Percentiles rank a stretch among this genome's conserved stretches.
Evolutionary conservation across 2,329 filamentous ascomycete species (phyloP).

Genomic region (Aspergillus calidoustus): DNA sequence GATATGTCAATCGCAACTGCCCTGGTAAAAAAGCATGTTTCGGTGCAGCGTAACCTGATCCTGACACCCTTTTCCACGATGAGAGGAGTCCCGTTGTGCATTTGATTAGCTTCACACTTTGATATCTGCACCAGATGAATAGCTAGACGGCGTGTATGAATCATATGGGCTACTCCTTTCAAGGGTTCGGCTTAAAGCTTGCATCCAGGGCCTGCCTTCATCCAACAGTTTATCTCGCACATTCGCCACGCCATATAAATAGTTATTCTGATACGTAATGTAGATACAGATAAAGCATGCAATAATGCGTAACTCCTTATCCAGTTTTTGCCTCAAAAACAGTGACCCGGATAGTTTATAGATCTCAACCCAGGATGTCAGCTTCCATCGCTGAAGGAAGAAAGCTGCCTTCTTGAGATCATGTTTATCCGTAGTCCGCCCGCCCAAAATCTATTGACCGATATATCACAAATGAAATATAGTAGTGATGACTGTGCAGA

Average conservation of each 20-base stretch:
- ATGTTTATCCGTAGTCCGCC: not conserved
- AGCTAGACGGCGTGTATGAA: not conserved
- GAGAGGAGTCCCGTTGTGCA: too few species aligned
- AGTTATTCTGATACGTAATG: not conserved
- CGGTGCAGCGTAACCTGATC: too few species aligned
- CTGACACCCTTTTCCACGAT: too few species aligned
- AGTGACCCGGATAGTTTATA: not conserved
- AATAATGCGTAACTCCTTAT: not conserved
- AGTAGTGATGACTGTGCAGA: not conserved
- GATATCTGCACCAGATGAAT: not conserved
- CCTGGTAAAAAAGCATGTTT: too few species aligned
- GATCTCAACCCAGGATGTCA: not conserved
- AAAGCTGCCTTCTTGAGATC: not conserved
- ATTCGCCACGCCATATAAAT: not conserved
- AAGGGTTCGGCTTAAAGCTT: not conserved
- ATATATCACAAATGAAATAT: not conserved
- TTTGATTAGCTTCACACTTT: not conserved
- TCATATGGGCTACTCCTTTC: not conserved
- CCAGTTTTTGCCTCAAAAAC: not conserved
- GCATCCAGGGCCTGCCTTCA: not conserved
- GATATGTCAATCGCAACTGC: too few species aligned
- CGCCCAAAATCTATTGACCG: constrained; percentile 5
- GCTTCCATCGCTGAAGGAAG: not conserved
- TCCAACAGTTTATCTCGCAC: not conserved
- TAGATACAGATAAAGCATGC: not conserved